Base-by-base conservation (phyloP, 306 rosid genomes). In the Castanea sativa region DNA sequence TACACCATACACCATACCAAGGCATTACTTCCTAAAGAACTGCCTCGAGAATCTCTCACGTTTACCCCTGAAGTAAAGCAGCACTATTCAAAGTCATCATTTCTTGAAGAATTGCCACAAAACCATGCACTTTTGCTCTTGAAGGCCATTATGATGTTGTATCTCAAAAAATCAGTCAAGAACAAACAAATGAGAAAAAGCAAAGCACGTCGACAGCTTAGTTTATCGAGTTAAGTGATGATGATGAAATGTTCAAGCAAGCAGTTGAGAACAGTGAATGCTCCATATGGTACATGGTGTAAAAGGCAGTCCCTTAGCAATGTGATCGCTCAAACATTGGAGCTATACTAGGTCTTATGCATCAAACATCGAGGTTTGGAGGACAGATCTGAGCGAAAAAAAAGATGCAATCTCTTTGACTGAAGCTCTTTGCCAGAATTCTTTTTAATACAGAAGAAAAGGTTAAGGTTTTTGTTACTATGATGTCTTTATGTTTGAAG, bases 281-380 rank as follows among this genome's bases (percentile, higher is more conserved):
- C 70, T 23, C 80, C 23, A 16, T 78, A 29, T 91, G 92, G 91
- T 56, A 61, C 73, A 29, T 73, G 92, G 94, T 55, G 85, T 72
- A 80, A 84, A 43, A 55, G 76, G 79, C 67, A 89, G 97, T 3
- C 92, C 93, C 61, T 82, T 38, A 57, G 74, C 89, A 15, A 27
- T 86, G 86, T 75, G 83, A 32, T 67, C 81, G 38, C 86, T 91
- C 57, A 90, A 88, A 85, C 77, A 18, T 12, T 90, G 92, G 92
- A 77, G 69, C 51, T 88, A 77, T 57, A 69, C 74, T 20, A 33
- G 76, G 21, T 0, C 74, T 20, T 25, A 20, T 43, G 79, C 86
- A 30, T 49, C 77, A 61, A 51, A 85, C 73, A 83, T 82, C 75
- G 88, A 82, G 80, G 90, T 92, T 27, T 92, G 97, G 97, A 92